Percentiles rank a stretch among this genome's conserved stretches.
Conservation (phyloP, 2,329 filamentous ascomycete genomes). For the Aspergillus sp. region DNA sequence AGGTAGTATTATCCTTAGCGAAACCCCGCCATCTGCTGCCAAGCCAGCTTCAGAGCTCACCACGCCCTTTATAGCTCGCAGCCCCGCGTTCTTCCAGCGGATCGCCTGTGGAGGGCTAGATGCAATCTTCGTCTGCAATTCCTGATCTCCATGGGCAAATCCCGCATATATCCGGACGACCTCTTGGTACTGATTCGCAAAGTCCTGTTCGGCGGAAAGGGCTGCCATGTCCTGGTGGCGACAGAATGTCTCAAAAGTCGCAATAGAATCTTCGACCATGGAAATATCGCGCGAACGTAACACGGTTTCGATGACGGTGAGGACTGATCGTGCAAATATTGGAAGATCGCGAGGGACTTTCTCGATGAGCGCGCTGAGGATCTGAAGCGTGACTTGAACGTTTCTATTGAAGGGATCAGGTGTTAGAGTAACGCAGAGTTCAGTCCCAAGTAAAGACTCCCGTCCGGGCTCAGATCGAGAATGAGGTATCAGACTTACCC, state of each 20-base stretch:
- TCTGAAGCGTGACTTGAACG: conserved; percentile 92
- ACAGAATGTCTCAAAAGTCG: conserved; percentile 87
- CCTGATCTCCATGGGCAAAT: conserved; percentile 70
- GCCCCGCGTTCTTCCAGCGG: conserved; percentile 74
- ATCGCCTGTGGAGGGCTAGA: conserved; percentile 75
- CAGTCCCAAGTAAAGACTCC: neutral
- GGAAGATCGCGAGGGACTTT: conserved; percentile 89
- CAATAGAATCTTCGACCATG: conserved; percentile 87
- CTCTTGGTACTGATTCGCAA: conserved; percentile 79
- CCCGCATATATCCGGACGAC: conserved; percentile 79
- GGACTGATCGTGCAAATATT: conserved; percentile 81
- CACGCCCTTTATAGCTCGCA: conserved; percentile 80
- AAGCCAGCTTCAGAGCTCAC: conserved; percentile 81
- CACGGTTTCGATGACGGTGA: conserved; percentile 82
- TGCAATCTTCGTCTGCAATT: conserved; percentile 52
- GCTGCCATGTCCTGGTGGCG: conserved; percentile 83
- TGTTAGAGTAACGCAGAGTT: neutral
- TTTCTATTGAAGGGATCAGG: conserved; percentile 60
- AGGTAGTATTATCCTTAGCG: conserved; percentile 78
- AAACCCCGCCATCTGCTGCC: conserved; percentile 73
- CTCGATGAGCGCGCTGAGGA: conserved; percentile 87
- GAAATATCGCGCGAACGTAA: conserved; percentile 85
- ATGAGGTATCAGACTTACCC: conserved; percentile 62
- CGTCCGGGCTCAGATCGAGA: neutral
- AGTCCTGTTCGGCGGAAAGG: conserved; percentile 82